These are phyloP conservation scores for Flaveria linearis DNA, from an alignment of 129 eudicot genomes.

Conservation along the genomic window DNA sequence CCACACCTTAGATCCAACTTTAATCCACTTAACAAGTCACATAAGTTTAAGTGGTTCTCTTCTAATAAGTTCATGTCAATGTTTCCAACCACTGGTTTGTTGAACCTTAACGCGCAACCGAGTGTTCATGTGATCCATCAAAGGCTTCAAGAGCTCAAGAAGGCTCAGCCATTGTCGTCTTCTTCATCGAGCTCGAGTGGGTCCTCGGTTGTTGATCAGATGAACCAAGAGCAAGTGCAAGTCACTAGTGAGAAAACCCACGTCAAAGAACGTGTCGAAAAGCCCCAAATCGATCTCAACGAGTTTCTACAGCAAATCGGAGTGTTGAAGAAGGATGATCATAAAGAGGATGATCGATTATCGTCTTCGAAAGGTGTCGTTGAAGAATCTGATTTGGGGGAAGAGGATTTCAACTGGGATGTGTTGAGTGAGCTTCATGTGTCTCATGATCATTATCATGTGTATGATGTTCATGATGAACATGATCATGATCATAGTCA, in stretches of 20 bases:
- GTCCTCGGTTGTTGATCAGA: slow-evolving; percentile 38
- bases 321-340: slow-evolving; percentile 55
- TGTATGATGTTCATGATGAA: slow-evolving; percentile 33
- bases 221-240: slow-evolving; percentile 22
- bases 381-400: slow-evolving; percentile 41
- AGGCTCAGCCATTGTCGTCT: slow-evolving; percentile 42
- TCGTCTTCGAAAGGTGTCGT: slow-evolving; percentile 38
- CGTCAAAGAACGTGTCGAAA: slow-evolving; percentile 45
- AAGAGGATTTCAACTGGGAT: slow-evolving; percentile 66
- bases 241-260: slow-evolving; percentile 30
- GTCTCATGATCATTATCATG: slow-evolving; percentile 35
- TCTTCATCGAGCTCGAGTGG: slow-evolving; percentile 56
- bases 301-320: slow-evolving; percentile 96
- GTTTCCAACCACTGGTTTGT: slow-evolving; percentile 65
- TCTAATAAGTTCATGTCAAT: slow-evolving; percentile 56
- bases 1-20: slow-evolving; percentile 78
- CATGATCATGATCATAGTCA: slow-evolving; percentile 38
- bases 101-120: slow-evolving; percentile 83
- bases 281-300: slow-evolving; percentile 92
- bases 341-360: slow-evolving; percentile 36
- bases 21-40: slow-evolving; percentile 85
- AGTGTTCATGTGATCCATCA: slow-evolving; percentile 92
- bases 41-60: slow-evolving; percentile 86
- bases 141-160: slow-evolving; percentile 79
- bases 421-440: slow-evolving; percentile 61